phyloP scores from a whole-genome alignment of 2,329 filamentous ascomycete genomes.

The Leptographium flavum region DNA sequence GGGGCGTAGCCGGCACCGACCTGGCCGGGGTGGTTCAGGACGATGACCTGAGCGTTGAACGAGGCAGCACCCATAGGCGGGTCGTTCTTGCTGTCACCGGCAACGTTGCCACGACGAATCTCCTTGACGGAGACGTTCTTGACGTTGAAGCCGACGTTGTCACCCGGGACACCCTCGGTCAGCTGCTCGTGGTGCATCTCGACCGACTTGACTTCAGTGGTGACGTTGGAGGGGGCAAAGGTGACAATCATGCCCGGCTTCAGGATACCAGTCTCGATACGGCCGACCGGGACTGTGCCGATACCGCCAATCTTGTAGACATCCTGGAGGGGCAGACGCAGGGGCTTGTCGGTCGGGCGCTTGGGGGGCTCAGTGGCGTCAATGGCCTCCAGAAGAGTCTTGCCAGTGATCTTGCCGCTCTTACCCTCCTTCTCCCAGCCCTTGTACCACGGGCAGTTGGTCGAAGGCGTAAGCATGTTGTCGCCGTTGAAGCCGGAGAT shows the following conservation, averaged over 20 bases:
- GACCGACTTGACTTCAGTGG: conserved; percentile 99
- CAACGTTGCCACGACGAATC: conserved; percentile 99
- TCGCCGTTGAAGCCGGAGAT: conserved; percentile 99
- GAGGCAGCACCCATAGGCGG: conserved; percentile 76
- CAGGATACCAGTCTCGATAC: conserved; percentile 99
- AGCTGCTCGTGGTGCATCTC: conserved; percentile 99
- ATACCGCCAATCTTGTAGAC: conserved; percentile 99
- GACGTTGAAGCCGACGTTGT: conserved; percentile 99
- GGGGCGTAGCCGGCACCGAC: conserved; percentile 98
- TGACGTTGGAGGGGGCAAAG: conserved; percentile 96
- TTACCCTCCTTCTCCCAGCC: conserved; percentile 99
- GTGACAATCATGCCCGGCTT: conserved; percentile 89
- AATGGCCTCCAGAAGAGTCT: conserved; percentile 98
- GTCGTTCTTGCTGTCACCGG: conserved; percentile 99
- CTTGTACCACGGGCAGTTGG: conserved; percentile 99
- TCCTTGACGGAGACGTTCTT: conserved; percentile 99
- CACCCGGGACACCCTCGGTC: conserved; percentile 82
- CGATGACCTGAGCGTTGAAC: conserved; percentile 99
- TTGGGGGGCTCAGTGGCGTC: conserved; percentile 85
- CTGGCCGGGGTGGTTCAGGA: conserved; percentile 99
- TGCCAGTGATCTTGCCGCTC: conserved; percentile 70
- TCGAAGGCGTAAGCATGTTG: conserved; percentile 89
- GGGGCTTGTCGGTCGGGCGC: conserved; percentile 97
- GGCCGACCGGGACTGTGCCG: conserved; percentile 97
- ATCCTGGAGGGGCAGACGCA: conserved; percentile 99